Evolutionary conservation across 176 grass and related monocot species (phyloP).

Genomic region (Aegilops bicornis): DNA sequence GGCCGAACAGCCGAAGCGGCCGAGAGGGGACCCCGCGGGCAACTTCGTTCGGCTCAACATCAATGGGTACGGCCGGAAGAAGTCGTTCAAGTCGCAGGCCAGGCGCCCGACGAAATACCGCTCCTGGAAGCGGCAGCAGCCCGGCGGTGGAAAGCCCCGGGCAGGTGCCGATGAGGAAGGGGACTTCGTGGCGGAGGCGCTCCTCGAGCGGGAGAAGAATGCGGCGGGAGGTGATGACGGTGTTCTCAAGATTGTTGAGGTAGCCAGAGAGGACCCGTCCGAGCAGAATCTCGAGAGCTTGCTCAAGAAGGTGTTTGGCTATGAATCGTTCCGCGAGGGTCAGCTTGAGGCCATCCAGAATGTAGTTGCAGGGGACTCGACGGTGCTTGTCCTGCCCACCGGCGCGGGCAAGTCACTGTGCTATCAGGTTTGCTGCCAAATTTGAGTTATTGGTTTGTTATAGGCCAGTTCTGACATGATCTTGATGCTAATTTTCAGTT

Average conservation of each 20-base stretch:
- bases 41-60: constrained; percentile 96
- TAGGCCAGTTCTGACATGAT: background rate
- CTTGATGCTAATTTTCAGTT: constrained; percentile 45
- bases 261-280: constrained; percentile 48
- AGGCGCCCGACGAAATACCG: constrained; percentile 47
- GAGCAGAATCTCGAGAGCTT: constrained; percentile 70
- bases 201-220: constrained; percentile 49
- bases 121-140: constrained; percentile 52
- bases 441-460: constrained; percentile 3
- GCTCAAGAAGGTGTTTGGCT: constrained; percentile 66
- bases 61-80: constrained; percentile 72
- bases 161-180: constrained; percentile 34
- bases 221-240: background rate
- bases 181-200: constrained; percentile 43
- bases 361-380: constrained; percentile 67
- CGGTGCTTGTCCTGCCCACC: constrained; percentile 82
- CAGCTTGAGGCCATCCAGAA: constrained; percentile 82
- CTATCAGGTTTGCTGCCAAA: constrained; percentile 63
- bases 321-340: constrained; percentile 68
- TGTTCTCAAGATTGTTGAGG: constrained; percentile 49
- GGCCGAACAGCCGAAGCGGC: constrained; percentile 46
- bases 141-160: background rate
- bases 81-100: constrained; percentile 61
- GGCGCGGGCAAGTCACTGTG: constrained; percentile 96
- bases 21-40: constrained; percentile 56